Evolutionary conservation across 148 eudicot species (phyloP), one percentile per base, ranked within the genome.

Genomic region (Tetragonia tetragonoides): DNA sequence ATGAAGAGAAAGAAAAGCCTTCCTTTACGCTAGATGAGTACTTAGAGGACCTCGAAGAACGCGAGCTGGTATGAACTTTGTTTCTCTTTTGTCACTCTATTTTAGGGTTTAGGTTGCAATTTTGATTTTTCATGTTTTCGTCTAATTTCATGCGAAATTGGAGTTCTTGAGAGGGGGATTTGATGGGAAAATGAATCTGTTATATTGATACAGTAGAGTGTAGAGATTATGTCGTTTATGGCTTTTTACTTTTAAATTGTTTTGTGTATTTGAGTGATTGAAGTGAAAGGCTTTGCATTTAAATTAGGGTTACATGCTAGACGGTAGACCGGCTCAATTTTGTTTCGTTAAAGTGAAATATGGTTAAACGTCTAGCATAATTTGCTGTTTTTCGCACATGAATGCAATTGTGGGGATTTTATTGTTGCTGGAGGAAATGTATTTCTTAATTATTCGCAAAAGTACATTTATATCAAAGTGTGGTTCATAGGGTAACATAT

Each of bases 11-110:
- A 46, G 77, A 82, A 5, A 71, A 75, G 69, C 85, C 81, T 5
- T 85, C 95, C 46, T 74, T 84, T 56, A 88, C 98, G 7, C 86
- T 94, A 67, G 74, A 85, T 7, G 97, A 94, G 80, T 94, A 89
- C 78, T 89, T 94, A 10, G 80, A 94, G 38, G 91, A 83, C 37
- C 85, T 94, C 38, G 98, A 94, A 78, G 94, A 92, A 24, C 90
- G 90, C 82, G 97, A 94, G 81, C 81, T 94, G 89, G 98, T 94
- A 84, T 75, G 21, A 21, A 8, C 14, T n/a, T 74, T 69, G 28
- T 10, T 20, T 37, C 56, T 2, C 12, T 14, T 75, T 28, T 41
- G 0, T 16, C 3, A 3, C 16, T 77, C 57, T 63, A 16, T 5
- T 41, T 69, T 77, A 40, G 69, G 76, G 78, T 70, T 84, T 79